phyloP scores from a whole-genome alignment of 371 early-diverging fungal genomes.

The Mucor saturninus region DNA sequence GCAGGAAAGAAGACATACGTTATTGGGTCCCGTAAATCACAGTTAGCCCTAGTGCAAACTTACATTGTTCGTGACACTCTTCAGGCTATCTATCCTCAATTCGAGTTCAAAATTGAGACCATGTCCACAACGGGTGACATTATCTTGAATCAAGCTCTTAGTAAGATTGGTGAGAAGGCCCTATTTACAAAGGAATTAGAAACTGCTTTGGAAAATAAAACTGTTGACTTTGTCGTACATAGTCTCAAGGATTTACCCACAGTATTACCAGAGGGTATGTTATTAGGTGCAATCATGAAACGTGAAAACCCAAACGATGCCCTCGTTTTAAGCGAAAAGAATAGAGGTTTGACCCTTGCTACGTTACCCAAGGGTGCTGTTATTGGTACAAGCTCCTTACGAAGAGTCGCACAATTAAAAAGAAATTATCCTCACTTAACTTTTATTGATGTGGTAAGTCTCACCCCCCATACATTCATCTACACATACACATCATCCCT shows the following conservation, averaged over 20 bases:
- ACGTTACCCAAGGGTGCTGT: slow-evolving; percentile 82
- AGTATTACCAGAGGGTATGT: slow-evolving; percentile 81
- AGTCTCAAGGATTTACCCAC: slow-evolving; percentile 96
- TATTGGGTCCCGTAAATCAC: slow-evolving; percentile 88
- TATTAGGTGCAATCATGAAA: slow-evolving; percentile 81
- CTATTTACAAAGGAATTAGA: slow-evolving; percentile 97
- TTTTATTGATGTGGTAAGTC: slow-evolving; percentile 82
- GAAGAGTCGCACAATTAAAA: slow-evolving; percentile 89
- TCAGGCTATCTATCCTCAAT: slow-evolving; percentile 43
- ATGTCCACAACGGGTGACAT: slow-evolving; percentile 93
- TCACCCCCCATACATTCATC: too few relatives aligned
- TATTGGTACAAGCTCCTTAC: slow-evolving; percentile 91
- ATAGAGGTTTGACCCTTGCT: slow-evolving; percentile 49
- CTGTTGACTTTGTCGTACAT: slow-evolving; percentile 93
- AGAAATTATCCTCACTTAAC: slow-evolving; percentile 77
- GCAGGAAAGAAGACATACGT: slow-evolving; percentile 12
- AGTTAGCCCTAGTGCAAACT: slow-evolving; percentile 91
- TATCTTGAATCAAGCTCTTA: slow-evolving; percentile 82
- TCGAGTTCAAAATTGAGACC: slow-evolving; percentile 65
- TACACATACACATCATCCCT: background rate
- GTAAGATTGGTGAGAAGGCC: slow-evolving; percentile 91
- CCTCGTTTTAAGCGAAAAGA: slow-evolving; percentile 62
- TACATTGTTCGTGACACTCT: slow-evolving; percentile 69
- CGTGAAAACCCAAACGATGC: slow-evolving; percentile 93
- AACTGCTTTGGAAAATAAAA: slow-evolving; percentile 71